Conservation (phyloP, 73 alveolate species). For the Durusdinium trenchii region DNA sequence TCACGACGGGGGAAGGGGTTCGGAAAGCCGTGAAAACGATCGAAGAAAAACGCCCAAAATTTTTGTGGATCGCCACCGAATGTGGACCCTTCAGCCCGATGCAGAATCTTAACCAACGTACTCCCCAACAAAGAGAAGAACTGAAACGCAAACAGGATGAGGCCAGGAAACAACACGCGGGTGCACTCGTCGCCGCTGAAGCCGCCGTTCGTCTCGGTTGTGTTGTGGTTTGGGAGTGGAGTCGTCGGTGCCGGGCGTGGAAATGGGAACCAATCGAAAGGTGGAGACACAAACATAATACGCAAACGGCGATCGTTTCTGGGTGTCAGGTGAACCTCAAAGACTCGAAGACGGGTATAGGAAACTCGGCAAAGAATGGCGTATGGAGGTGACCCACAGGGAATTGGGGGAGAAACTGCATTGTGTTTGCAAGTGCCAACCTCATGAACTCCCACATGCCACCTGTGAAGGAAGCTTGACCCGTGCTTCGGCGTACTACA, state of each 20-base stretch:
- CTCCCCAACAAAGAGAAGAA: neutral
- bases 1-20: constrained; percentile 6
- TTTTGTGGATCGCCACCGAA: constrained; percentile 6
- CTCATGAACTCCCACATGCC: neutral
- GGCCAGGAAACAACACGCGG: neutral
- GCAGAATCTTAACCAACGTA: constrained; percentile 29
- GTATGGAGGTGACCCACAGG: neutral
- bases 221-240: constrained; percentile 35
- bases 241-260: constrained; percentile 27
- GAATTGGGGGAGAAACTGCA: neutral
- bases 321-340: neutral
- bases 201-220: neutral
- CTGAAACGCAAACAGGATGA: neutral
- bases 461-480: neutral
- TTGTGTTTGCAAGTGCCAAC: neutral
- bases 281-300: neutral
- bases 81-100: constrained; percentile 26
- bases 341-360: neutral
- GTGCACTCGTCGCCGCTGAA: neutral
- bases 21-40: neutral
- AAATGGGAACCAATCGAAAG: neutral
- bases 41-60: neutral
- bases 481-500: neutral
- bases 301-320: neutral
- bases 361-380: neutral